These are phyloP conservation scores for Wickerhamiella bombiphila DNA, from an alignment of 805 yeast species.

Conservation along the genomic window DNA sequence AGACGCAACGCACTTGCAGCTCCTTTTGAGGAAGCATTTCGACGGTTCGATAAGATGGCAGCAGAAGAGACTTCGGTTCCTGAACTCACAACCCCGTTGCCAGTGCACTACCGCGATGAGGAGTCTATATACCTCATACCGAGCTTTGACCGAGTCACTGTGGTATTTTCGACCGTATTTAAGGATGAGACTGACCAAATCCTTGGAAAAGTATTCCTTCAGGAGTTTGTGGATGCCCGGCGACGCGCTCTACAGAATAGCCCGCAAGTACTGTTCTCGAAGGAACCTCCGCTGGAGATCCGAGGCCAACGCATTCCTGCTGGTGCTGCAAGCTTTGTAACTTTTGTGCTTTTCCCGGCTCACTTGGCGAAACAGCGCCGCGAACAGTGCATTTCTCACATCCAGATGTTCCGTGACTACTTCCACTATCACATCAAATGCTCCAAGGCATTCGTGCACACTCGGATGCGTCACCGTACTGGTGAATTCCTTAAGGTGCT, in stretches of 20 bases:
- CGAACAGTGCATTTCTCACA: conserved; percentile 80
- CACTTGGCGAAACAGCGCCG: conserved; percentile 55
- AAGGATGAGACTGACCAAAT: conserved; percentile 89
- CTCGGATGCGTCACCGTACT: conserved; percentile 94
- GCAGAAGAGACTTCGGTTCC: conserved; percentile 28
- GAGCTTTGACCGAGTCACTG: conserved; percentile 90
- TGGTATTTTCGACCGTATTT: conserved; percentile 84
- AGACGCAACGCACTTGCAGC: conserved; percentile 85
- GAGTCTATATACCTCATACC: conserved; percentile 87
- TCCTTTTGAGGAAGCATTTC: conserved; percentile 79
- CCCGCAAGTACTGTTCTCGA: conserved; percentile 88
- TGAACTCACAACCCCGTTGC: conserved; percentile 42
- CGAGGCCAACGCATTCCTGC: conserved; percentile 25
- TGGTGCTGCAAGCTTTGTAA: conserved; percentile 28
- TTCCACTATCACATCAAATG: conserved; percentile 98
- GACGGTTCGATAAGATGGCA: conserved; percentile 52
- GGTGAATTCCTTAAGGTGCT: conserved; percentile 86
- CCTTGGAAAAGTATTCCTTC: conserved; percentile 25
- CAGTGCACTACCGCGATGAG: conserved; percentile 77
- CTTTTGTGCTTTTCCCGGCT: conserved; percentile 38
- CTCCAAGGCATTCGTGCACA: conserved; percentile 95
- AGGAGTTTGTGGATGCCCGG: conserved; percentile 89
- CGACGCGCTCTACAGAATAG: conserved; percentile 92
- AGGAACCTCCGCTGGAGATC: conserved; percentile 86
- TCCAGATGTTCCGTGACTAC: conserved; percentile 84